phyloP scores from a whole-genome alignment of 768 basidiomycete genomes.

The Filobasidium floriforme region DNA sequence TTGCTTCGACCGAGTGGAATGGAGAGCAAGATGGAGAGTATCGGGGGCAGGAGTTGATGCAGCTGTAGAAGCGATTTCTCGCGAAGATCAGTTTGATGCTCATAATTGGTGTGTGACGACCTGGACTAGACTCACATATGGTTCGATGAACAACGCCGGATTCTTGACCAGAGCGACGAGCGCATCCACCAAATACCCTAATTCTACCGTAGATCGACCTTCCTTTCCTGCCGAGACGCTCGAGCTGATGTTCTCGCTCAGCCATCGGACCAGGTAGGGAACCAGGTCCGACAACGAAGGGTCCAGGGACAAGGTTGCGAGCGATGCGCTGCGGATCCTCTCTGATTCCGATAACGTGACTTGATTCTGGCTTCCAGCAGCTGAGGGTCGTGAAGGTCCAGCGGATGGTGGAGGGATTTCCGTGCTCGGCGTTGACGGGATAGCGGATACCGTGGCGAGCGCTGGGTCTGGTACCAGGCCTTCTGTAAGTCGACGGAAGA shows the following conservation, averaged over 20 bases:
- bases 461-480: constrained; percentile 58
- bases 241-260: constrained; percentile 60
- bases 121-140: constrained; percentile 60
- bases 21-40: constrained; percentile 84
- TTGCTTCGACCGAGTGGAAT: constrained; percentile 53
- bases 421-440: constrained; percentile 3
- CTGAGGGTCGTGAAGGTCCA: constrained; percentile 2
- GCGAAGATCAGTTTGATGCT: not conserved
- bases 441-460: not conserved
- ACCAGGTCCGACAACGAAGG: constrained; percentile 84
- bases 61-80: constrained; percentile 51
- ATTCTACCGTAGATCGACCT: constrained; percentile 55
- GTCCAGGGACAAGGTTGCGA: constrained; percentile 80
- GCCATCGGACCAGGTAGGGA: constrained; percentile 91
- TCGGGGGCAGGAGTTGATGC: constrained; percentile 88
- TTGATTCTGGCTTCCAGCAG: constrained; percentile 14
- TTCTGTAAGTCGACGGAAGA: constrained; percentile 82
- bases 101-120: too few relatives aligned
- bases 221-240: constrained; percentile 15
- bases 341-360: constrained; percentile 18
- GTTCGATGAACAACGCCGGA: constrained; percentile 82
- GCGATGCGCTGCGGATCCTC: constrained; percentile 62
- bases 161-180: constrained; percentile 79
- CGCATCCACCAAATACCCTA: constrained; percentile 78
- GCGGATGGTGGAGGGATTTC: not conserved